Evolutionary conservation across 2,329 filamentous ascomycete genomes (phyloP).

Genomic region (Fusarium anguioides): DNA sequence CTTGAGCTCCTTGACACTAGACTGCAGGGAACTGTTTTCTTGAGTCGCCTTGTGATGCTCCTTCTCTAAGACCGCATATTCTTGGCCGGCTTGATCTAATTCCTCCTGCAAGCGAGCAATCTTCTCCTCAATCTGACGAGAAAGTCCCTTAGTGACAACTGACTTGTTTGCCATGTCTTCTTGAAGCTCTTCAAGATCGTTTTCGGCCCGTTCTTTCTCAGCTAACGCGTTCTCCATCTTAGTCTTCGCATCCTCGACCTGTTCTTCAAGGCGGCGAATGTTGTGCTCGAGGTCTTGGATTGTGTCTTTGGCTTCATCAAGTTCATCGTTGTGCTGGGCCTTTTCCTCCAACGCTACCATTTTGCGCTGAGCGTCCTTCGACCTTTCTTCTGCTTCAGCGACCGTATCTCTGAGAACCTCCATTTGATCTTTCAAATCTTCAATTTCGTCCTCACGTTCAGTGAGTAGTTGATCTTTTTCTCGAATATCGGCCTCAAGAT

Average conservation of each 20-base stretch:
- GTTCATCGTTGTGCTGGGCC: slow-evolving; percentile 61
- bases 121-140: slow-evolving; percentile 80
- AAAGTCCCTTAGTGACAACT: slow-evolving; percentile 77
- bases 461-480: slow-evolving; percentile 80
- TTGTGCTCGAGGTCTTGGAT: slow-evolving; percentile 69
- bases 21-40: slow-evolving; percentile 59
- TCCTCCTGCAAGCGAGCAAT: slow-evolving; percentile 74
- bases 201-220: slow-evolving; percentile 68
- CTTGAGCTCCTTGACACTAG: slow-evolving; percentile 57
- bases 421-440: slow-evolving; percentile 68
- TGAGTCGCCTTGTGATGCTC: slow-evolving; percentile 59
- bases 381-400: slow-evolving; percentile 66
- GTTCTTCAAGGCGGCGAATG: slow-evolving; percentile 64
- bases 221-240: slow-evolving; percentile 64
- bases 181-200: slow-evolving; percentile 73
- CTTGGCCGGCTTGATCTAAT: slow-evolving; percentile 63
- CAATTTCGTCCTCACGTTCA: slow-evolving; percentile 79
- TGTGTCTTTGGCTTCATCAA: slow-evolving; percentile 67
- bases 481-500: slow-evolving; percentile 79
- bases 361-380: slow-evolving; percentile 65
- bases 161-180: slow-evolving; percentile 85
- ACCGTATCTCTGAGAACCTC: slow-evolving; percentile 69
- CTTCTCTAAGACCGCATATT: slow-evolving; percentile 64
- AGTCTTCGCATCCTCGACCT: slow-evolving; percentile 65
- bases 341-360: slow-evolving; percentile 68